A percentile compares a stretch with the other conserved stretches of the same genome.
Evolutionary conservation across 441 rosid genomes (phyloP).

Genomic region (Corymbia calophylla): DNA sequence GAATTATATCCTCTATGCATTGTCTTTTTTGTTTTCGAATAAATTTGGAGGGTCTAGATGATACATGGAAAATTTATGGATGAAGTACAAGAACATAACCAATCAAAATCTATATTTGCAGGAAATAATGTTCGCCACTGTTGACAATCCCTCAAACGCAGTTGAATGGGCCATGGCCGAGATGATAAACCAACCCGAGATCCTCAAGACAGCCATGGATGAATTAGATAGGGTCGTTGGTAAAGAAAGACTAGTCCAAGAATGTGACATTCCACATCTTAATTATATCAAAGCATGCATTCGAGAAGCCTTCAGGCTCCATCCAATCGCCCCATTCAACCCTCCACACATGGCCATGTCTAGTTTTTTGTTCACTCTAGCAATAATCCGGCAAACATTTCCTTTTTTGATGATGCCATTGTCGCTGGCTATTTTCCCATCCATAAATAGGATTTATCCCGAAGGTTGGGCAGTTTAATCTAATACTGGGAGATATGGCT

Average conservation of each 20-base stretch:
- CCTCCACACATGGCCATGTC: conserved; percentile 25
- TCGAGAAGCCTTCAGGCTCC: conserved; percentile 38
- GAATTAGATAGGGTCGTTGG: conserved; percentile 37
- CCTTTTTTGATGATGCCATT: too few relatives aligned
- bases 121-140: conserved; percentile 33
- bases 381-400: too few relatives aligned
- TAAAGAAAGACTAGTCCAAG: conserved; percentile 33
- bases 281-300: conserved; percentile 34
- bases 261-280: conserved; percentile 25
- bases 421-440: conserved; percentile 27
- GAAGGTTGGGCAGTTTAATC: too few relatives aligned
- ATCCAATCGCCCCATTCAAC: conserved; percentile 34
- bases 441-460: too few relatives aligned
- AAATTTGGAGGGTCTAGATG: neutral
- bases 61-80: neutral
- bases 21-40: neutral
- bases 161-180: conserved; percentile 36
- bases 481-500: too few relatives aligned
- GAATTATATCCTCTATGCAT: neutral
- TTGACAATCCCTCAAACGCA: conserved; percentile 36
- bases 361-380: too few relatives aligned
- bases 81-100: neutral
- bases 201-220: conserved; percentile 26
- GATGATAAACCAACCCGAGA: conserved; percentile 35
- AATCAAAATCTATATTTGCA: neutral